Evolutionary conservation across 768 basidiomycete species (phyloP).

Genomic region (Crepidotus variabilis): DNA sequence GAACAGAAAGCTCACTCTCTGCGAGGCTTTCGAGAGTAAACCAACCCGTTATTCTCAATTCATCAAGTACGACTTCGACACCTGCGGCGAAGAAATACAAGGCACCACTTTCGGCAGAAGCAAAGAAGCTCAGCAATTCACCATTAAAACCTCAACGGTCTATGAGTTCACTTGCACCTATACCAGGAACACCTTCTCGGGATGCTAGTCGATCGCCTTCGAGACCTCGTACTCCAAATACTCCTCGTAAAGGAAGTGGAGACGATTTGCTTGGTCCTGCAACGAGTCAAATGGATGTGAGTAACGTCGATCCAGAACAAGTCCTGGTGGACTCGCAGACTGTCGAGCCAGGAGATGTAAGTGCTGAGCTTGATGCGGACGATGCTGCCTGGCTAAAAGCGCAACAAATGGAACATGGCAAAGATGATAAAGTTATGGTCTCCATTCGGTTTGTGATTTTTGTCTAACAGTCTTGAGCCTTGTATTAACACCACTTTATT

Average conservation of each 20-base stretch:
- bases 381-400: conserved; percentile 28
- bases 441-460: conserved; percentile 60
- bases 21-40: conserved; percentile 18
- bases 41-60: conserved; percentile 17
- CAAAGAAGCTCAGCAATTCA: conserved; percentile 24
- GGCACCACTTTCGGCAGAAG: conserved; percentile 50
- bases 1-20: conserved; percentile 8
- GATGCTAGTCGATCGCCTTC: conserved; percentile 18
- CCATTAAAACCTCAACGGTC: conserved; percentile 16
- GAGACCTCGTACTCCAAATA: conserved; percentile 52
- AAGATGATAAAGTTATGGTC: conserved; percentile 83
- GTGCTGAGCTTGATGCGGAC: conserved; percentile 63
- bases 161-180: conserved; percentile 32
- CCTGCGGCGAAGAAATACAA: conserved; percentile 66
- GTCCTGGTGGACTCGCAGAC: conserved; percentile 73
- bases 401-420: conserved; percentile 51
- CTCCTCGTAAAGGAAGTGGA: conserved; percentile 41
- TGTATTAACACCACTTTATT: conserved; percentile 1
- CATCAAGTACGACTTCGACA: conserved; percentile 17
- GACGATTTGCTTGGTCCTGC: conserved; percentile 40
- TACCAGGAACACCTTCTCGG: conserved; percentile 46
- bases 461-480: background rate
- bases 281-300: conserved; percentile 72
- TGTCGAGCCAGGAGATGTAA: conserved; percentile 66
- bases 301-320: conserved; percentile 69